These are phyloP conservation scores for Blastobotrys buckinghamii DNA, from an alignment of 1,139 yeast species.

Conservation along the genomic window DNA sequence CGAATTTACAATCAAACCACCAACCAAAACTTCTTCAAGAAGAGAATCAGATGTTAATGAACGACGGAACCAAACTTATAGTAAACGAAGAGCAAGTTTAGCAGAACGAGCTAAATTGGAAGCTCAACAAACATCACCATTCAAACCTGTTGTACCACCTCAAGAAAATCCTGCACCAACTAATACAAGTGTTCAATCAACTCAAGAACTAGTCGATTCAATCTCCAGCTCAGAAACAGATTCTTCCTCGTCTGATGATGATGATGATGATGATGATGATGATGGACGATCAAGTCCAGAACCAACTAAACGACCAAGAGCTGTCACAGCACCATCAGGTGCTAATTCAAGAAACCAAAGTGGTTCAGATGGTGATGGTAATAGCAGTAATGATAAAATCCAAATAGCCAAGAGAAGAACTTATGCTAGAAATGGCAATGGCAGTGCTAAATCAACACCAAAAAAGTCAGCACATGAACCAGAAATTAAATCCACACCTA, in stretches of 20 bases:
- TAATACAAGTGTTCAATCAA: background rate
- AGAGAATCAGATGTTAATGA: background rate
- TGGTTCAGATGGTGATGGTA: conserved; percentile 1
- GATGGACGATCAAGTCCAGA: conserved; percentile 13
- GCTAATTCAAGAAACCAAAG: conserved; percentile 9
- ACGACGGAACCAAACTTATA: background rate
- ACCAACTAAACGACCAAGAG: conserved; percentile 12
- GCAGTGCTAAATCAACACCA: background rate
- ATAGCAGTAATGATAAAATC: background rate
- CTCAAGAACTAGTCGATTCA: conserved; percentile 1
- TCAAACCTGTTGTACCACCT: background rate
- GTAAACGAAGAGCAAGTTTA: background rate
- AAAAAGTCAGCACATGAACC: background rate
- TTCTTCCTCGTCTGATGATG: conserved; percentile 12
- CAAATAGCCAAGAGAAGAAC: background rate
- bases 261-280: conserved; percentile 12
- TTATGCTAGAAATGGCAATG: background rate
- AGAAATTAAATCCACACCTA: background rate
- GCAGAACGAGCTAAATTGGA: conserved; percentile 12
- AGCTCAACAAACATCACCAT: conserved; percentile 3
- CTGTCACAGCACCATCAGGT: conserved; percentile 14
- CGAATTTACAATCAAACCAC: conserved; percentile 1
- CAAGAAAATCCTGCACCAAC: background rate
- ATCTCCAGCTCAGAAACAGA: conserved; percentile 3
- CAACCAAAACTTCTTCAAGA: background rate